A percentile compares a stretch with the other conserved stretches of the same genome.
Evolutionary conservation across 306 rosid species (phyloP).

Genomic region (Quillaja saponaria): DNA sequence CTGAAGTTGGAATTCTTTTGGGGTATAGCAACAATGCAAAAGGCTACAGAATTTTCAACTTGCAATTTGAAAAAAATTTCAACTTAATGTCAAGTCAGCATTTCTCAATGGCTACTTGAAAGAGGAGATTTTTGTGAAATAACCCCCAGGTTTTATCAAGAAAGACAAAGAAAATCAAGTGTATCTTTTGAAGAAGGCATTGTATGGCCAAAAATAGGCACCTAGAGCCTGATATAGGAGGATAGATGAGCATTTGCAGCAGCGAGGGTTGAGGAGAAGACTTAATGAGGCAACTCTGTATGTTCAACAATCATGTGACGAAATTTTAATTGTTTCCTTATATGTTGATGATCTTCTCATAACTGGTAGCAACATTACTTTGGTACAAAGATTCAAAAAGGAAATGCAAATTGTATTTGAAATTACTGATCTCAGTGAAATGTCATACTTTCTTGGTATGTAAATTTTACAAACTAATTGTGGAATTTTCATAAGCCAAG

Average conservation of each 20-base stretch:
- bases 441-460: neutral
- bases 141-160: neutral
- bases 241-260: neutral
- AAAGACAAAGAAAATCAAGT: neutral
- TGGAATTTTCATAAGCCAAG: neutral
- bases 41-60: neutral
- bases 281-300: neutral
- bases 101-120: neutral
- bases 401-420: slow-evolving; percentile 10
- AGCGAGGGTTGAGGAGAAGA: neutral
- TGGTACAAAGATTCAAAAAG: neutral
- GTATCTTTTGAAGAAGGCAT: neutral
- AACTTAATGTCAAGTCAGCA: neutral
- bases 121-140: neutral
- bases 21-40: neutral
- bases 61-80: neutral
- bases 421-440: neutral
- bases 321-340: neutral
- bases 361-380: neutral
- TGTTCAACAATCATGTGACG: neutral
- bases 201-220: neutral
- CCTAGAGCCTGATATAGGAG: neutral
- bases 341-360: slow-evolving; percentile 11
- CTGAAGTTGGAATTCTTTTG: neutral
- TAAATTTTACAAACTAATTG: neutral